Percentiles rank a stretch among this genome's conserved stretches.
Evolutionary conservation across 148 eudicot genomes (phyloP).

Genomic region (Rhododendron mucronatum): DNA sequence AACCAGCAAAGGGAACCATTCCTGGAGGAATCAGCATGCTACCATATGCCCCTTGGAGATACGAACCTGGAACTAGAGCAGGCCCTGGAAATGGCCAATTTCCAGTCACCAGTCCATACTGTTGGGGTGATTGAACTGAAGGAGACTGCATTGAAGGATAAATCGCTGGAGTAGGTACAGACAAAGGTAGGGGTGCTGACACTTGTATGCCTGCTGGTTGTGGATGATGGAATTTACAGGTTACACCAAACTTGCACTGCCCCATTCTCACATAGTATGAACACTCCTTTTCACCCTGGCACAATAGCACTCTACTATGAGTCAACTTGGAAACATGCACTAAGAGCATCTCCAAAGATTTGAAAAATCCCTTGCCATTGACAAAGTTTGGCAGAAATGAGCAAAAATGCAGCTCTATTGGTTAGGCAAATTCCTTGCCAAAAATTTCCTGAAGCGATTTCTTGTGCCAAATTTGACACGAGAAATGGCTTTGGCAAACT

Average conservation of each 20-base stretch:
- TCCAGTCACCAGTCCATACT: conserved; percentile 55
- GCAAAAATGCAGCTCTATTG: not conserved
- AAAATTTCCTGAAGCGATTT: not conserved
- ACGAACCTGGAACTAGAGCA: conserved; percentile 63
- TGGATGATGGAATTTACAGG: conserved; percentile 97
- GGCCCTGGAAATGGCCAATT: conserved; percentile 77
- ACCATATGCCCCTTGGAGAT: conserved; percentile 71
- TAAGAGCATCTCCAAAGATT: not conserved
- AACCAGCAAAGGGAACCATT: conserved; percentile 69
- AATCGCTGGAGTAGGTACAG: conserved; percentile 32
- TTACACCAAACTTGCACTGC: conserved; percentile 91
- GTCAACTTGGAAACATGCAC: not conserved
- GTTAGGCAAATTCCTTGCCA: not conserved
- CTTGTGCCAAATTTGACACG: not conserved
- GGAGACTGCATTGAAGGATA: conserved; percentile 51
- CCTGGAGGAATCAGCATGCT: conserved; percentile 66
- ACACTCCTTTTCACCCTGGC: conserved; percentile 96
- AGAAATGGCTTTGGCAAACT: not conserved
- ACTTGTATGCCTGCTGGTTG: conserved; percentile 50
- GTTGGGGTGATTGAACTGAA: conserved; percentile 57
- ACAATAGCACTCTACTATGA: conserved; percentile 2
- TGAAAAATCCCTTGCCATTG: not conserved
- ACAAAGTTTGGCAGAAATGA: not conserved
- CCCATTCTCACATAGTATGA: conserved; percentile 82
- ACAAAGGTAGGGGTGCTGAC: conserved; percentile 24